Evolutionary conservation across 2,329 filamentous ascomycete species (phyloP), one percentile per base, ranked within the genome.

Genomic region (Botryotinia narcissicola): DNA sequence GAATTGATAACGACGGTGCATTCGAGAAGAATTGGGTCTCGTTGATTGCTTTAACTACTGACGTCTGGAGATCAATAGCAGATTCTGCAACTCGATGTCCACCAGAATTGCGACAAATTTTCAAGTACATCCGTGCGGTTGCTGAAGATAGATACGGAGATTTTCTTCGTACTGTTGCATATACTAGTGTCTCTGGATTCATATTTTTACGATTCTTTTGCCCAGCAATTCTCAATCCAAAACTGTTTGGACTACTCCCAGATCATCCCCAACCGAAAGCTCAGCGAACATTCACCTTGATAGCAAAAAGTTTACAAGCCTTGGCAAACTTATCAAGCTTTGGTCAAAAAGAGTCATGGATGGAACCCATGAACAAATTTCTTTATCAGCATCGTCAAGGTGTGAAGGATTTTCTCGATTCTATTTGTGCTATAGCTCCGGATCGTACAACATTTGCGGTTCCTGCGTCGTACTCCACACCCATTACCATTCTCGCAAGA

Each of bases 301-400:
- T 98, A 74, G 94, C 95, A 37, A 98, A 98, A 82, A 93, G 93
- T 1, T 85, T 98, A 14, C 95, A 98, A 83, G 95, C 94, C 25
- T 86, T 98, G 74, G 94, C 94, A 29, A 98, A 98, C 81, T 87
- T 98, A 83, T 93, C 93, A 2, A 94, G 90, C 0, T 98, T 98
- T 80, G 95, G 95, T 59, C 95, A 93, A 80, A 97, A 97, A 81
- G 95, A 98, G 82, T 90, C 92, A n/a, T 98, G 94, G 94, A 98
- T 98, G 95, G 95, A 97, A 83, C 94, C 94, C 0, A 98, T 98
- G 95, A 98, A 98, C 80, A 89, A 88, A 61, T 98, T 98, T 78
- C 84, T 98, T 54, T 87, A 86, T 14, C 86, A 89, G 1, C 91
- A 97, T 79, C 89, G 94, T 32, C 87, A 91, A 78, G 89, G 92